Conservation (phyloP, 345 rosid species). For the Camelina hispida region DNA sequence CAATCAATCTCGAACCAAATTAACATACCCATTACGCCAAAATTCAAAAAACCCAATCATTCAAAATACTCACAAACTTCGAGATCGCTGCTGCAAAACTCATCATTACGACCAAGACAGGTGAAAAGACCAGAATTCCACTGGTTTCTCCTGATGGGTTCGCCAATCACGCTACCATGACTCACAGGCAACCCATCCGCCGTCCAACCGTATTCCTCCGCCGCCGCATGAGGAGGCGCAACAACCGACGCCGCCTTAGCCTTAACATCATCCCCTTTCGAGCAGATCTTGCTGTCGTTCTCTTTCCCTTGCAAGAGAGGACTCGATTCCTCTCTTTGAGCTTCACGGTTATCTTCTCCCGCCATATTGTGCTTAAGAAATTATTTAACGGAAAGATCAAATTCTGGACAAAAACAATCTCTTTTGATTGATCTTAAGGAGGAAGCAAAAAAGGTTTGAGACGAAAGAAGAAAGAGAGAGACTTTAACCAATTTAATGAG, state of each 20-base stretch:
- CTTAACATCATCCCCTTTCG: conserved; percentile 25
- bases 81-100: conserved; percentile 97
- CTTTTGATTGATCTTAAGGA: conserved; percentile 11
- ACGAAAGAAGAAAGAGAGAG: conserved; percentile 19
- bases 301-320: conserved; percentile 65
- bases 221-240: conserved; percentile 28
- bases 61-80: conserved; percentile 83
- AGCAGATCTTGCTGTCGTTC: conserved; percentile 46
- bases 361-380: conserved; percentile 48
- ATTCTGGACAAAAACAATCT: neutral
- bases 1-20: conserved; percentile 1
- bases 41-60: neutral
- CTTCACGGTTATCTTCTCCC: conserved; percentile 31
- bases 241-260: conserved; percentile 25
- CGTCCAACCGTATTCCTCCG: conserved; percentile 65
- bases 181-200: conserved; percentile 80
- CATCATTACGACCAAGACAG: conserved; percentile 89
- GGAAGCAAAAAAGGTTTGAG: conserved; percentile 1
- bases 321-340: conserved; percentile 57
- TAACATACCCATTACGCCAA: neutral
- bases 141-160: conserved; percentile 72
- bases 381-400: neutral
- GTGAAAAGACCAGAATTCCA: conserved; percentile 76
- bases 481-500: conserved; percentile 1
- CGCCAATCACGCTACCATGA: conserved; percentile 86